Conservation (phyloP, 169 alveolate species). For the Plasmodium coatneyi region DNA sequence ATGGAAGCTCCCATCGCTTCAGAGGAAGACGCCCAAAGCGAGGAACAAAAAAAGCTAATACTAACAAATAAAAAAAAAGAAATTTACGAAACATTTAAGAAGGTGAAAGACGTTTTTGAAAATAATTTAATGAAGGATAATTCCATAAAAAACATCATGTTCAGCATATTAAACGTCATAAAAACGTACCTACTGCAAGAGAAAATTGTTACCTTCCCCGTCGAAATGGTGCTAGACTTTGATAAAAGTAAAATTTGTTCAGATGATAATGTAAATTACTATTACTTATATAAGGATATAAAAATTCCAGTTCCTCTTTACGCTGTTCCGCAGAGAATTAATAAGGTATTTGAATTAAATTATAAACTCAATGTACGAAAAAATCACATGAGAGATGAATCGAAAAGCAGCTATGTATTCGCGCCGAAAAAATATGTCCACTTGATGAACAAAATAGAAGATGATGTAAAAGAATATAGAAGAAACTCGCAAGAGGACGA, state of each 20-base stretch:
- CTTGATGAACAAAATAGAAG: slow-evolving; percentile 54
- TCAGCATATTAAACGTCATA: slow-evolving; percentile 68
- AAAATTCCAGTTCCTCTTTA: slow-evolving; percentile 69
- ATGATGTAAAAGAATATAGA: slow-evolving; percentile 26
- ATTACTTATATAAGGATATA: slow-evolving; percentile 59
- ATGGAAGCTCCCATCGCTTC: not conserved
- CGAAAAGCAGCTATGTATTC: slow-evolving; percentile 4
- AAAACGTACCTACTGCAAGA: slow-evolving; percentile 47
- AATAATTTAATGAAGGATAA: slow-evolving; percentile 50
- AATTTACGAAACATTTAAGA: slow-evolving; percentile 69
- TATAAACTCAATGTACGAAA: slow-evolving; percentile 5
- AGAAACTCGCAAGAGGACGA: slow-evolving; percentile 22
- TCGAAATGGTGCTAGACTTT: slow-evolving; percentile 57
- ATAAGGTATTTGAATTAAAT: slow-evolving; percentile 28
- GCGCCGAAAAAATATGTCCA: slow-evolving; percentile 37
- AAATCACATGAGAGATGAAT: slow-evolving; percentile 6
- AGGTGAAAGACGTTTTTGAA: slow-evolving; percentile 55
- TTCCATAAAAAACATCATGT: slow-evolving; percentile 62
- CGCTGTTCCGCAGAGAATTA: slow-evolving; percentile 51
- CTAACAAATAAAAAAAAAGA: slow-evolving; percentile 64
- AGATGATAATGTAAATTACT: slow-evolving; percentile 51
- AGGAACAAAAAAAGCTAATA: slow-evolving; percentile 19
- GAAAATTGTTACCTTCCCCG: slow-evolving; percentile 56
- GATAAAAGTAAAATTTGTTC: slow-evolving; percentile 43
- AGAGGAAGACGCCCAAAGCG: not conserved